A percentile compares a stretch with the other conserved stretches of the same genome.
phyloP scores from a whole-genome alignment of 768 basidiomycete genomes.

The Agaricus blazei region DNA sequence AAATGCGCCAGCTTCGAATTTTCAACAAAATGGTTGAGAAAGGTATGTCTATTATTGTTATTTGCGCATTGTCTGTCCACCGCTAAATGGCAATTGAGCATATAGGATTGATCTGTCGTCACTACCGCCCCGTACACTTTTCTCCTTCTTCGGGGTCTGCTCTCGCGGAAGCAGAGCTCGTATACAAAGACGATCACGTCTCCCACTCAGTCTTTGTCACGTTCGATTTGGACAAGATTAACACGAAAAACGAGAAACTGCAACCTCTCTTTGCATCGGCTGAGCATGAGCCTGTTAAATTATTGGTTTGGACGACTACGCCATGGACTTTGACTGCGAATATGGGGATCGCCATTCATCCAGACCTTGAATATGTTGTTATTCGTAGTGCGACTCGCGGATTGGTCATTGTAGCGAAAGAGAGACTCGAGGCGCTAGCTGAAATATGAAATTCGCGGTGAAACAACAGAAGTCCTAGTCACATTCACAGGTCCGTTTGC shows the following conservation, averaged over 20 bases:
- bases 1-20: constrained; percentile 80
- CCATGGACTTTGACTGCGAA: constrained; percentile 97
- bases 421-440: constrained; percentile 33
- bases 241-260: constrained; percentile 19
- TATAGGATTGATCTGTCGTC: constrained; percentile 75
- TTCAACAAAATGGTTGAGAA: constrained; percentile 87
- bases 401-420: constrained; percentile 45
- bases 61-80: neutral
- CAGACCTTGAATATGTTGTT: constrained; percentile 62
- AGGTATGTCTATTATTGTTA: constrained; percentile 36
- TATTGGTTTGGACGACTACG: constrained; percentile 96
- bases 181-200: constrained; percentile 83
- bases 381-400: constrained; percentile 23
- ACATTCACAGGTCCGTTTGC: constrained; percentile 31
- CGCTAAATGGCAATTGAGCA: neutral
- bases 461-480: constrained; percentile 26
- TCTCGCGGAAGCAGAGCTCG: constrained; percentile 90
- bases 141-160: constrained; percentile 94
- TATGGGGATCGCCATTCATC: constrained; percentile 89
- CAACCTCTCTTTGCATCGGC: constrained; percentile 23
- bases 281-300: constrained; percentile 29
- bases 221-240: constrained; percentile 51
- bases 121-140: constrained; percentile 88
- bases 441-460: constrained; percentile 26
- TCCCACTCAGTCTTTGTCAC: constrained; percentile 86